Evolutionary conservation across 306 rosid genomes (phyloP).

Genomic region (Cyclanthera cordifolia): DNA sequence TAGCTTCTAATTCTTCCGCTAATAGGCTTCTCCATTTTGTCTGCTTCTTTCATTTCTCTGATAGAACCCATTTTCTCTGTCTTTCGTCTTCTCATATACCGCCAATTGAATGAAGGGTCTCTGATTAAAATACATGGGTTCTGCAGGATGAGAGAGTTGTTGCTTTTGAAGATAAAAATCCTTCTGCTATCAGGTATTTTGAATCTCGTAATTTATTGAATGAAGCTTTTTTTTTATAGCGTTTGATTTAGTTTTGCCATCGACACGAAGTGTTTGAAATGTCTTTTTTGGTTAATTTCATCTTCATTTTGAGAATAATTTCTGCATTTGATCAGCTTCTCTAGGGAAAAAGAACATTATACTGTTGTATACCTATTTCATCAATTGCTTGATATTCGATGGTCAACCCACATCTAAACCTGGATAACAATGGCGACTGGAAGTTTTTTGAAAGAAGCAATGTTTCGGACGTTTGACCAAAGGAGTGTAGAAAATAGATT

Average conservation of each 20-base stretch:
- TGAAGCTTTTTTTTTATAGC: not conserved
- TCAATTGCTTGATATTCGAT: conserved; percentile 1
- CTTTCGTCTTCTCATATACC: not conserved
- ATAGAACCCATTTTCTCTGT: not conserved
- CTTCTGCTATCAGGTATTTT: conserved; percentile 51
- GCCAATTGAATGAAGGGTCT: not conserved
- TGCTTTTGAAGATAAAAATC: conserved; percentile 46
- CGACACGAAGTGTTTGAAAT: not conserved
- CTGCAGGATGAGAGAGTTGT: conserved; percentile 51
- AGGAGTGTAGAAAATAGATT: not conserved
- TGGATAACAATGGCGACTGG: not conserved
- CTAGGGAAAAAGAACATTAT: too few species aligned
- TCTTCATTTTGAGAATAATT: not conserved
- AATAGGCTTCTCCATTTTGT: conserved; percentile 36
- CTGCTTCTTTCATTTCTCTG: conserved; percentile 11
- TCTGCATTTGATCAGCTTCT: too few species aligned
- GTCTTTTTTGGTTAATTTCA: not conserved
- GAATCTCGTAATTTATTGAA: not conserved
- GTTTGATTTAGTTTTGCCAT: conserved; percentile 5
- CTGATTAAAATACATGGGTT: conserved; percentile 14
- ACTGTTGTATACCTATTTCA: not conserved
- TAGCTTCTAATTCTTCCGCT: conserved; percentile 32
- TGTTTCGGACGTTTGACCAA: not conserved
- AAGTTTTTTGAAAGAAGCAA: not conserved
- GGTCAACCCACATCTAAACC: not conserved